Percentiles rank a stretch among this genome's conserved stretches.
Evolutionary conservation across 23 red algal species (phyloP).

Genomic region (Cyanidioschyzon merolae): DNA sequence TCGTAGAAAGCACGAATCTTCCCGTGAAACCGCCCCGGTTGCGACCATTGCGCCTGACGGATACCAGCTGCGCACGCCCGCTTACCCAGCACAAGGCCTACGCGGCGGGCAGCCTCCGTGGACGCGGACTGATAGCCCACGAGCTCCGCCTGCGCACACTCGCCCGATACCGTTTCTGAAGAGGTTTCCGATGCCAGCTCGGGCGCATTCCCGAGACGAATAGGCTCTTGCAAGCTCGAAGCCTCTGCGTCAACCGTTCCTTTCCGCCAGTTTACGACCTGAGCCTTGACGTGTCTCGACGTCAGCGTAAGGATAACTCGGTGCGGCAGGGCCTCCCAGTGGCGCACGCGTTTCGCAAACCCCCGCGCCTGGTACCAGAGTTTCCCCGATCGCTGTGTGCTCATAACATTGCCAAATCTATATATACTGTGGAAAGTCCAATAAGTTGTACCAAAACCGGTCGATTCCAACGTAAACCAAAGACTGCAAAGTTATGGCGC

Average conservation of each 20-base stretch:
- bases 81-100: conserved; percentile 31
- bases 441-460: too few species aligned
- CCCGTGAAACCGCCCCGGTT: conserved; percentile 48
- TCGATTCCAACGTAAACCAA: too few species aligned
- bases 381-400: too few species aligned
- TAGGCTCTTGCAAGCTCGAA: conserved; percentile 27
- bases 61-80: conserved; percentile 29
- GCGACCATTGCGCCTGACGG: conserved; percentile 25
- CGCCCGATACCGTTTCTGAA: background rate
- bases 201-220: conserved; percentile 5
- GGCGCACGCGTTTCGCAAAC: background rate
- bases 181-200: background rate
- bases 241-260: conserved; percentile 35
- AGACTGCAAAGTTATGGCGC: too few species aligned
- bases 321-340: conserved; percentile 12
- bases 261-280: conserved; percentile 37
- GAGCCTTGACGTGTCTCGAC: conserved; percentile 57
- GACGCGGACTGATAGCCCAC: conserved; percentile 33
- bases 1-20: conserved; percentile 67
- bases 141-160: background rate
- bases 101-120: conserved; percentile 24
- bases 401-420: too few species aligned
- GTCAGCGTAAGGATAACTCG: conserved; percentile 37
- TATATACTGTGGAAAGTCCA: too few species aligned
- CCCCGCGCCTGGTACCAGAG: background rate